These are phyloP conservation scores for Heimioporus sp. DNA, from an alignment of 768 basidiomycete genomes.

Conservation along the genomic window DNA sequence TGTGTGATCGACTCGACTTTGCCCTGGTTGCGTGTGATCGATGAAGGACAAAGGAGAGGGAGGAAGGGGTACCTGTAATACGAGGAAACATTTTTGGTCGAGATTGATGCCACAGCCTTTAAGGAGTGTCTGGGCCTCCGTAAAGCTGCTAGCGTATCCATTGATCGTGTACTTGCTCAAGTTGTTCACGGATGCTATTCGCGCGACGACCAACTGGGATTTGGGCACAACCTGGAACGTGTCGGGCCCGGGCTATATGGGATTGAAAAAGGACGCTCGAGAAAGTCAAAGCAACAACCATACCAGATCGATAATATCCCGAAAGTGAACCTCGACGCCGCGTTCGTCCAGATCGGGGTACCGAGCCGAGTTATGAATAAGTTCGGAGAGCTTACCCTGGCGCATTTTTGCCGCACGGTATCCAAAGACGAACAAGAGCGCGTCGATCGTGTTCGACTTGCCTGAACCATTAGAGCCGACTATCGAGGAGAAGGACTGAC, in stretches of 20 bases:
- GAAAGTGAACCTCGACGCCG: slow-evolving; percentile 94
- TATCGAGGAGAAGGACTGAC: slow-evolving; percentile 92
- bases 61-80: slow-evolving; percentile 67
- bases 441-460: slow-evolving; percentile 98
- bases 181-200: slow-evolving; percentile 88
- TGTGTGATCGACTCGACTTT: slow-evolving; percentile 99
- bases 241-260: slow-evolving; percentile 79
- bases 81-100: slow-evolving; percentile 97
- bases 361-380: slow-evolving; percentile 94
- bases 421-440: slow-evolving; percentile 95
- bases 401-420: slow-evolving; percentile 98
- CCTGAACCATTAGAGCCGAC: slow-evolving; percentile 98
- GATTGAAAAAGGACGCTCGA: not conserved
- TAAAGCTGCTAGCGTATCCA: slow-evolving; percentile 68
- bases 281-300: slow-evolving; percentile 17
- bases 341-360: slow-evolving; percentile 84
- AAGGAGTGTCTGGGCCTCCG: slow-evolving; percentile 85
- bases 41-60: not conserved
- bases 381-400: slow-evolving; percentile 92
- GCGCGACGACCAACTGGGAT: slow-evolving; percentile 80
- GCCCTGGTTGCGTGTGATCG: slow-evolving; percentile 49
- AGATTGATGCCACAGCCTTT: slow-evolving; percentile 95
- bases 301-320: slow-evolving; percentile 92
- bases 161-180: slow-evolving; percentile 92
- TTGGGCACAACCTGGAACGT: slow-evolving; percentile 78